Evolutionary conservation across 2,329 filamentous ascomycete genomes (phyloP), one percentile per base, ranked within the genome.

Genomic region (Colletotrichum gloeosporioides): DNA sequence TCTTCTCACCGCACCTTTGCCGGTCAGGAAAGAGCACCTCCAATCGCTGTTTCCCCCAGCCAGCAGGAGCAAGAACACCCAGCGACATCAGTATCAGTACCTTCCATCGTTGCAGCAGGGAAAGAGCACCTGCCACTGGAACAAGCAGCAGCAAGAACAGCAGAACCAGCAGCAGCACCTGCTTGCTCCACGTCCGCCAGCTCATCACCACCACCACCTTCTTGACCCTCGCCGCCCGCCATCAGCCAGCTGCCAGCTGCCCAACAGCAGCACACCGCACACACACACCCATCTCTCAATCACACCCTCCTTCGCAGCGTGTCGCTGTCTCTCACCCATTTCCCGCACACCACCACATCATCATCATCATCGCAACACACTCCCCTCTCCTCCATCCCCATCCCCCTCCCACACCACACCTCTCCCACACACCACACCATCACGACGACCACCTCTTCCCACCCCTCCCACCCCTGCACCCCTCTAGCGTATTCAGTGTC

Each of bases 1-100:
- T 65, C 55, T 22, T 39, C 64, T 76, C 73, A 76, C 73, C 73
- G 73, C 73, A 64, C 73, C 69, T 73, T 76, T 73, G 22, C 55
- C 49, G 25, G 57, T 63, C 63, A 73, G 57, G 34, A 55, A 49
- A 44, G 44, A 49, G 64, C 32, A 64, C 31, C 22, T 39, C 53
- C 34, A 53, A 73, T 49, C 25, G 32, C 39, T 27, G 55, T 39
- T 59, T 69, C 31, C 59, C 25, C 39, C 39, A 44, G 39, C 39
- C 39, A n/a, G 18, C 39, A 44, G 39, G 9, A 44, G 39, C 39
- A 44, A 44, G 39, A 44, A 44, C 39, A 44, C 39, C 39, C 39
- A 44, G 39, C 39, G 39, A 44, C n/a, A 44, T 44, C 39, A 44
- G 9, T 44, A 44, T 18, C 36, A 39, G 36, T 44, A 44, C 18